Evolutionary conservation across 106 monocot genomes (phyloP), one percentile per base, ranked within the genome.

Genomic region (Dendrobium officinale): DNA sequence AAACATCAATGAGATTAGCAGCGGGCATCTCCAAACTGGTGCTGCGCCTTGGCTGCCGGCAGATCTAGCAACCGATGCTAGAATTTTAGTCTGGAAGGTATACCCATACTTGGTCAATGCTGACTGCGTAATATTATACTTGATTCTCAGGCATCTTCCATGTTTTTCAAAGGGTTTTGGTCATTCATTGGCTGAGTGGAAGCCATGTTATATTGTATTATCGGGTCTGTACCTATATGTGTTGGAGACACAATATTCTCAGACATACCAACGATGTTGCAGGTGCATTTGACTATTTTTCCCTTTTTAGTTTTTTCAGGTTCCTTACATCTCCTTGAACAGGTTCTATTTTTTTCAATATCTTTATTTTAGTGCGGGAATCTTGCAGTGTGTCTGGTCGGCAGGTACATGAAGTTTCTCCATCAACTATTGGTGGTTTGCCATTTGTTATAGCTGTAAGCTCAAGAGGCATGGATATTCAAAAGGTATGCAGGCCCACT

Each of bases 191-290:
- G 98, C 98, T 77, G 92, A 95, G 81, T 98, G 98, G 98, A 86
- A 95, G 55, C 89, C 90, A 78, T 95, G 98, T 85, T 86, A 89
- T 87, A 75, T 98, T 81, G 79, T 91, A 29, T 85, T 98, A 91
- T 98, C 92, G 22, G 98, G 98, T n/a, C 40, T 98, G 29, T 91
- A 98, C 88, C 89, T 98, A 58, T 98, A 98, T 87, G 89, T 95
- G 77, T 86, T 94, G 83, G 98, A 98, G 73, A 92, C 94, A 59
- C 89, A 88, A 55, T 20, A 74, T 67, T 90, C 98, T 73, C 86
- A 82, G 77, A 87, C 43, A 67, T 98, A 95, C 83, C 91, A 95
- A 82, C 88, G 92, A 76, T 95, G 91, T 77, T 91, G 80, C 80
- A 92, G 98, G 98, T 81, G 42, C 20, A 44, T 48, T 78, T 75